Conservation (phyloP, 2,329 filamentous ascomycete species). For the Colletotrichum kahawae region DNA sequence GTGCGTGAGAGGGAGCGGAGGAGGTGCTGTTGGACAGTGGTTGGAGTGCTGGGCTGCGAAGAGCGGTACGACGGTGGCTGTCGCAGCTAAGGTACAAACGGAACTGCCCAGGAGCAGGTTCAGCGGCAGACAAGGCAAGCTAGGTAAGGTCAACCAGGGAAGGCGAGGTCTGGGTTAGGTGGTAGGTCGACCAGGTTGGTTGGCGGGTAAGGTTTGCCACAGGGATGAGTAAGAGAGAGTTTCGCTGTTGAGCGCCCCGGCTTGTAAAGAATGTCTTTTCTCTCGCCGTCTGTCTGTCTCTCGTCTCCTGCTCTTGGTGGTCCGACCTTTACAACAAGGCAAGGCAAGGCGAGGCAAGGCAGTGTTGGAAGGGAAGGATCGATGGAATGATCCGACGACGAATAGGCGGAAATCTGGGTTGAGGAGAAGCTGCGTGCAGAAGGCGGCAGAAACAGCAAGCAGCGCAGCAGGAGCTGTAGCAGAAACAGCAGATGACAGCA, state of each 20-base stretch:
- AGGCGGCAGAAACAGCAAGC: not conserved
- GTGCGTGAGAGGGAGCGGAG: not conserved
- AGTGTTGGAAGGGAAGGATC: not conserved
- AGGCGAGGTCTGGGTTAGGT: not conserved
- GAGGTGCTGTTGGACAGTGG: not conserved
- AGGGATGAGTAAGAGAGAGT: constrained; percentile 6
- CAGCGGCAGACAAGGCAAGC: not conserved
- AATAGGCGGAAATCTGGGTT: not conserved
- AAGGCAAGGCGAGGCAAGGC: not conserved
- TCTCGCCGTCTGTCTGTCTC: not conserved
- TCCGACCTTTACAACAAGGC: not conserved
- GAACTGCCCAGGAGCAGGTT: constrained; percentile 1
- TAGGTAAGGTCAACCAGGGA: not conserved
- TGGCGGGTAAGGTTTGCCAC: constrained; percentile 17
- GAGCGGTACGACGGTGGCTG: constrained; percentile 10
- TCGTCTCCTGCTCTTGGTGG: not conserved
- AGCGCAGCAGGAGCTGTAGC: not conserved
- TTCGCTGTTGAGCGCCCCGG: not conserved
- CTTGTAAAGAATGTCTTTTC: not conserved
- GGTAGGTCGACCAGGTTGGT: not conserved
- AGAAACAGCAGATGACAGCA: not conserved
- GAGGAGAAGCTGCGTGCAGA: not conserved
- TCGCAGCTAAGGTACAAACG: constrained; percentile 15
- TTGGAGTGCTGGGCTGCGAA: not conserved
- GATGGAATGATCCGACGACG: not conserved